Evolutionary conservation across 192 early-diverging fungal genomes (phyloP), one percentile per base, ranked within the genome.

Genomic region (Thamnidium elegans): DNA sequence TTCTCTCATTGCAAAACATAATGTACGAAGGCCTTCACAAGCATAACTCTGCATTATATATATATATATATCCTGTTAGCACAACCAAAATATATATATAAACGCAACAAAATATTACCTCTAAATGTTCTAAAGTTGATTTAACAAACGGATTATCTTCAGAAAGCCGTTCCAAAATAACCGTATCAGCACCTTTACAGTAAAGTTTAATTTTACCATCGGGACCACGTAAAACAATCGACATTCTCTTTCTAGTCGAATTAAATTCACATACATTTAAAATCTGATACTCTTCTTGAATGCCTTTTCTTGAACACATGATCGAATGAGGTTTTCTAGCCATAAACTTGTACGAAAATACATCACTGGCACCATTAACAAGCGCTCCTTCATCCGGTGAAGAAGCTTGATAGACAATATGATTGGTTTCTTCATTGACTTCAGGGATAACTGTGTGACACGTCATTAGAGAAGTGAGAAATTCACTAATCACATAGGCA

Each of bases 361-460:
- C 20, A 13, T 61, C 23, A 15, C 81, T 67, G 15, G 84, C 75
- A 44, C 89, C 82, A 72, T 87, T 80, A 58, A 84, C 93, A 63
- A 98, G 75, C 1, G 95, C 95, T 3, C 84, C 93, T 78, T 98
- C 95, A 72, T 98, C 95, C 0, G 95, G 95, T 3, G 93, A 95
- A n/a, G 91, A 89, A 6, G 95, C 94, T 69, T 98, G 92, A 71
- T 94, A 98, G 43, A 87, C 75, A 45, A 94, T 87, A 48, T 84
- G 81, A 3, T 81, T 82, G 0, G 85, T 84, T 23, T 82, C 86
- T 32, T 83, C 79, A 48, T 82, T 67, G 46, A 74, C 69, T 71
- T 95, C 93, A 6, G 95, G 94, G 70, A 98, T 92, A 6, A 98
- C 95, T 0, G 95, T 94, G 65, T 98, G 95, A 71, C 95, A 98